These are phyloP conservation scores for Hansenula sp. DNA, from an alignment of 1,139 yeast genomes.

Conservation along the genomic window DNA sequence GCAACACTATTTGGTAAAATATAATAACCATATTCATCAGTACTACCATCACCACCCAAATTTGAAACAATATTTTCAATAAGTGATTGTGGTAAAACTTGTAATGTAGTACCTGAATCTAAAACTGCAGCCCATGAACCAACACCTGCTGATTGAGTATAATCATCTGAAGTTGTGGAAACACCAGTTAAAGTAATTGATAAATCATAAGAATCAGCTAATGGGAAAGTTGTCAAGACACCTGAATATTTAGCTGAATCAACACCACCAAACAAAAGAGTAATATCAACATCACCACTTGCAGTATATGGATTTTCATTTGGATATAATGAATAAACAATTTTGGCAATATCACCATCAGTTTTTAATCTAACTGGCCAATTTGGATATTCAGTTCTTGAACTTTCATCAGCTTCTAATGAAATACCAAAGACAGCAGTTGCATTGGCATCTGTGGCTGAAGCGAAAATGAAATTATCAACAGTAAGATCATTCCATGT, in stretches of 20 bases:
- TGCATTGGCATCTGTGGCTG: conserved; percentile 46
- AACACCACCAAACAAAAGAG: conserved; percentile 49
- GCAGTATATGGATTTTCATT: conserved; percentile 29
- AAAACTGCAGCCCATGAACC: too few relatives aligned
- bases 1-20: too few relatives aligned
- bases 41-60: too few relatives aligned
- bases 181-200: not conserved
- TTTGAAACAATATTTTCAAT: too few relatives aligned
- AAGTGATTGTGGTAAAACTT: too few relatives aligned
- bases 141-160: too few relatives aligned
- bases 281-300: conserved; percentile 30
- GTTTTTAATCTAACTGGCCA: conserved; percentile 47
- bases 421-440: conserved; percentile 56
- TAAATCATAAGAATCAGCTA: conserved; percentile 40
- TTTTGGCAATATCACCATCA: conserved; percentile 43
- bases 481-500: conserved; percentile 36
- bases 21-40: too few relatives aligned
- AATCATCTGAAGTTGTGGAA: too few relatives aligned
- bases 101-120: too few relatives aligned
- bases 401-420: conserved; percentile 43
- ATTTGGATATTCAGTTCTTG: conserved; percentile 41
- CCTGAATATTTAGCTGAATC: conserved; percentile 46
- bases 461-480: conserved; percentile 37
- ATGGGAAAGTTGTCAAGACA: conserved; percentile 36
- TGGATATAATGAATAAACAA: conserved; percentile 47